Evolutionary conservation across 257 asterid species (phyloP).

Genomic region (Fraxinus excelsior): DNA sequence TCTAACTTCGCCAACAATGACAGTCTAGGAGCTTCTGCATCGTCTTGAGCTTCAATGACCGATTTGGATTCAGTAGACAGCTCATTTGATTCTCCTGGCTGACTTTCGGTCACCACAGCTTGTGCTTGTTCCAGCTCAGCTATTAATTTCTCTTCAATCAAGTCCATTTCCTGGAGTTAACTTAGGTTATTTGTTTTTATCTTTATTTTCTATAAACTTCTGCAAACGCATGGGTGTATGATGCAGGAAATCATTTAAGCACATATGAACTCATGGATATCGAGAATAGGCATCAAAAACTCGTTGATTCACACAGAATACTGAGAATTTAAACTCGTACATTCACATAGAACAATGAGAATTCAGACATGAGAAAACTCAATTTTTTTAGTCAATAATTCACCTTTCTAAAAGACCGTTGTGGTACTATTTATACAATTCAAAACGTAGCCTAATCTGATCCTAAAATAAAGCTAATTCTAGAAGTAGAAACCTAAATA

Average conservation of each 20-base stretch:
- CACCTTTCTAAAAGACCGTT: background rate
- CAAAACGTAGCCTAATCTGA: background rate
- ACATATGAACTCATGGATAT: background rate
- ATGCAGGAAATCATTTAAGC: background rate
- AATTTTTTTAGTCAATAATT: background rate
- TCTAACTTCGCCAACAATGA: constrained; percentile 61
- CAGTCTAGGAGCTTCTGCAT: constrained; percentile 47
- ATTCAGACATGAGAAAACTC: background rate
- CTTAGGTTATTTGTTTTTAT: background rate
- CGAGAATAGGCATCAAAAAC: background rate
- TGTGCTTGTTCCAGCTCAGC: constrained; percentile 55
- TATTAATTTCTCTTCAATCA: constrained; percentile 56
- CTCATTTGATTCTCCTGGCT: constrained; percentile 41
- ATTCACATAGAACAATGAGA: background rate
- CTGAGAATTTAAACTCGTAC: background rate
- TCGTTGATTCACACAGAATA: background rate
- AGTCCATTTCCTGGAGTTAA: constrained; percentile 45
- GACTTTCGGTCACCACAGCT: constrained; percentile 30
- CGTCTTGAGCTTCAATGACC: constrained; percentile 41
- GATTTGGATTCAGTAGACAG: constrained; percentile 36
- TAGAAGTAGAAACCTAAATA: background rate
- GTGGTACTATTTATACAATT: background rate
- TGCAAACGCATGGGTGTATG: background rate
- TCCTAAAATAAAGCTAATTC: background rate
- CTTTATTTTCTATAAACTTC: background rate